Conservation (phyloP, 1,139 yeast species). For the Kodamaea suecica region DNA sequence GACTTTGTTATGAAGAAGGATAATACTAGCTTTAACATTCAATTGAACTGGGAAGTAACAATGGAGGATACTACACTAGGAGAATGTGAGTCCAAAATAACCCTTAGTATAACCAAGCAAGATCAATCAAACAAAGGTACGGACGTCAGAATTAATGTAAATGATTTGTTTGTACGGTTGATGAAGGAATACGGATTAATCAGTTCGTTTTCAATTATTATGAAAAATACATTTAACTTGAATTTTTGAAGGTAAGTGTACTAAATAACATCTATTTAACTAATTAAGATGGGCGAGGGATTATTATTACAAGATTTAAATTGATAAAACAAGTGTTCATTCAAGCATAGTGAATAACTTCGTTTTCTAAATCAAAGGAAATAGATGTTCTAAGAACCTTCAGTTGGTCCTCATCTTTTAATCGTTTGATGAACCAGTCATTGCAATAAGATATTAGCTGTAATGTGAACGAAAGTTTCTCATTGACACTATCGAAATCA, state of each 20-base stretch:
- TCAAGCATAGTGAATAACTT: slow-evolving; percentile 15
- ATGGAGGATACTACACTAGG: slow-evolving; percentile 24
- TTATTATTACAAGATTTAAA: too few species aligned
- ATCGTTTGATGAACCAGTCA: slow-evolving; percentile 22
- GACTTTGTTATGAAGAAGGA: slow-evolving; percentile 14
- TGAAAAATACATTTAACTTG: slow-evolving; percentile 15
- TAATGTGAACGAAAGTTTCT: slow-evolving; percentile 27
- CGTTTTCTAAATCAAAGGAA: slow-evolving; percentile 29
- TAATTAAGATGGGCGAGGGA: too few species aligned
- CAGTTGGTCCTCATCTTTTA: slow-evolving; percentile 4
- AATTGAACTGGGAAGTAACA: slow-evolving; percentile 29
- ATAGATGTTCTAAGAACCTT: slow-evolving; percentile 4
- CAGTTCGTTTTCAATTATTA: slow-evolving; percentile 23
- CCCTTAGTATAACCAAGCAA: slow-evolving; percentile 10
- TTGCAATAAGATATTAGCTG: slow-evolving; percentile 28
- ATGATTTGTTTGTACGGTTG: slow-evolving; percentile 20
- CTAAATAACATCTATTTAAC: too few species aligned
- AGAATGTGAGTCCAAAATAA: slow-evolving; percentile 26
- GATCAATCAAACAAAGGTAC: slow-evolving; percentile 2
- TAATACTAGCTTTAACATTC: slow-evolving; percentile 4
- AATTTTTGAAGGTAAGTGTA: too few species aligned
- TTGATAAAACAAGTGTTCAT: too few species aligned
- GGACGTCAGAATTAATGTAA: slow-evolving; percentile 5
- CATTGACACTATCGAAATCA: slow-evolving; percentile 36
- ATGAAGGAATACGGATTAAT: slow-evolving; percentile 26